phyloP scores from a whole-genome alignment of 768 basidiomycete genomes.

The Russula abietina region DNA sequence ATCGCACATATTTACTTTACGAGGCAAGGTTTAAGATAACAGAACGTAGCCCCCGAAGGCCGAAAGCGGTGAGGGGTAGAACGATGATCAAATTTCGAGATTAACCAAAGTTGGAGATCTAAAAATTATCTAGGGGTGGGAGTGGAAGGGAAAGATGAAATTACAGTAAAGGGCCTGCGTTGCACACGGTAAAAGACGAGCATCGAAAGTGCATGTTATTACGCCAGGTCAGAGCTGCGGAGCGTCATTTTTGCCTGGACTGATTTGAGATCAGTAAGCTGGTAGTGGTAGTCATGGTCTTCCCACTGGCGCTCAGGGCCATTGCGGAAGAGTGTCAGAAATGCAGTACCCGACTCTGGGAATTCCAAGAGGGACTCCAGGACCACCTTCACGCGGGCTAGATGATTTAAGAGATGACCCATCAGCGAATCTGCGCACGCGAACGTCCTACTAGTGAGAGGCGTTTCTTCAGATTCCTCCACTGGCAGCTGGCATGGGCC shows the following conservation, averaged over 20 bases:
- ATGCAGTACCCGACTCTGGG: not conserved
- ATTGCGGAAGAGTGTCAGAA: conserved; percentile 9
- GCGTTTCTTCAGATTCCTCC: not conserved
- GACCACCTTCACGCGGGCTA: not conserved
- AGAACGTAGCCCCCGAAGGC: not conserved
- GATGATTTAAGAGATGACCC: conserved; percentile 4
- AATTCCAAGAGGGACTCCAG: not conserved
- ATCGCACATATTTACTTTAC: not conserved
- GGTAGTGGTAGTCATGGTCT: conserved; percentile 1
- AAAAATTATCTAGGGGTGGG: not conserved
- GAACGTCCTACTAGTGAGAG: not conserved
- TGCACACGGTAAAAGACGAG: not conserved
- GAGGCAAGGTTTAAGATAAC: conserved; percentile 15
- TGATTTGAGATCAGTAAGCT: conserved; percentile 5
- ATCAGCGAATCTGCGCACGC: conserved; percentile 1
- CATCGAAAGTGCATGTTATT: not conserved
- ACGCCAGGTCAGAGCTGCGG: not conserved
- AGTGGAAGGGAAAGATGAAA: not conserved
- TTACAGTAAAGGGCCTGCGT: not conserved
- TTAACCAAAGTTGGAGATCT: conserved; percentile 15
- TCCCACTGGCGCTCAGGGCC: conserved; percentile 18
- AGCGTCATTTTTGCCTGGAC: conserved; percentile 5
- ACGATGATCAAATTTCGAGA: conserved; percentile 1
- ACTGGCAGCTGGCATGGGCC: conserved; percentile 3
- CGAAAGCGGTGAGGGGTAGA: not conserved